Conservation (phyloP, 139 green algal genomes). For the Ettlia oleoabundans region DNA sequence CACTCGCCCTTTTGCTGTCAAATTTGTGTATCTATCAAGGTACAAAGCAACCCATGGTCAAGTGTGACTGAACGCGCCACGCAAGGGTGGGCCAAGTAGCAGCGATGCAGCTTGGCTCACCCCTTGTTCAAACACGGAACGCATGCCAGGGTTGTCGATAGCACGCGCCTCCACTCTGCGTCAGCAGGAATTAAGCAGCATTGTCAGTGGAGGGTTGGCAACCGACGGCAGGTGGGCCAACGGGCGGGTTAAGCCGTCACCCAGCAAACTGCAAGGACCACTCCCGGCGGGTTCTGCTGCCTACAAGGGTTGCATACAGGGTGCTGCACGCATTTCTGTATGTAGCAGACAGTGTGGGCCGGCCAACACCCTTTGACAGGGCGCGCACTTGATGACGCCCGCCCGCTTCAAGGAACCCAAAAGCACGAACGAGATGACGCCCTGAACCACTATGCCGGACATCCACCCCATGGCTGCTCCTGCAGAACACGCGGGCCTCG, state of each 20-base stretch:
- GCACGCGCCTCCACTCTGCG: conserved; percentile 39
- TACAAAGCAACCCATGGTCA: background rate
- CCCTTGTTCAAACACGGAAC: conserved; percentile 30
- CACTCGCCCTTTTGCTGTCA: too few relatives aligned
- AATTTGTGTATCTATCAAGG: too few relatives aligned
- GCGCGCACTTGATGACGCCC: conserved; percentile 41
- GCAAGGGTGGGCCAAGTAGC: background rate
- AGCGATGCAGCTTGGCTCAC: conserved; percentile 7
- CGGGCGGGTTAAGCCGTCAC: background rate
- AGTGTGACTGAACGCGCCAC: too few relatives aligned
- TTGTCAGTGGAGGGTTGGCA: too few relatives aligned
- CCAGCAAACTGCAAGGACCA: background rate
- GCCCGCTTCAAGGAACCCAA: conserved; percentile 49
- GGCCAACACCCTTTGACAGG: too few relatives aligned
- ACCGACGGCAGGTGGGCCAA: background rate
- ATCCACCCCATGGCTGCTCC: conserved; percentile 35
- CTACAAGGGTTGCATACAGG: background rate
- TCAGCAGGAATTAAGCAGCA: background rate
- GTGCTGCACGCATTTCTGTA: background rate
- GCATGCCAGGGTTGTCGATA: conserved; percentile 34
- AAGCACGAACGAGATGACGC: conserved; percentile 36
- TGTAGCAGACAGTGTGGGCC: background rate
- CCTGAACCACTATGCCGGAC: conserved; percentile 18
- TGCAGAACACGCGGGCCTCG: background rate
- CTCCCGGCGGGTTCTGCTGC: too few relatives aligned